Evolutionary conservation across 805 yeast genomes (phyloP), one percentile per base, ranked within the genome.

Genomic region (Dipodascopsis uninucleata): DNA sequence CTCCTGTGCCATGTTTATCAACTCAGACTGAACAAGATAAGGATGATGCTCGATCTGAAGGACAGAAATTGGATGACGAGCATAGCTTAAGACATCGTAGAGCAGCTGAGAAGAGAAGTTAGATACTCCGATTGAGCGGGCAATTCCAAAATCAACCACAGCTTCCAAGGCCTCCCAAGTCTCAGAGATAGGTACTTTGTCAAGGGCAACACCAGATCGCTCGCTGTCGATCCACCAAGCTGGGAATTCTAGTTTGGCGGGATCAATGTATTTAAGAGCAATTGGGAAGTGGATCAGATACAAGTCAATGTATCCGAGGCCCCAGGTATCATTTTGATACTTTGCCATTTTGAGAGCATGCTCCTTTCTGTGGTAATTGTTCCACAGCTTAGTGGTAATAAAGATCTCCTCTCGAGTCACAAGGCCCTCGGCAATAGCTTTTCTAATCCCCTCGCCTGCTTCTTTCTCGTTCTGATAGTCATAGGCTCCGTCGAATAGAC

Each of bases 41-140:
- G 96, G 96, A 65, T 86, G 95, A 65, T 85, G 93, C 71, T 86
- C 95, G 54, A 86, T 82, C 68, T 86, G 95, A 58, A 85, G 73
- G 44, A 82, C 83, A 36, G 80, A 87, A 47, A 70, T 70, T 48
- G 73, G 58, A 47, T 63, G 71, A 50, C 58, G 56, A 32, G 51
- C 40, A 42, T 47, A 49, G 36, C 53, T 48, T 42, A 82, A 67
- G 22, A 60, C 63, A 59, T 83, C 85, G 45, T 78, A 71, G 23
- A 84, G 60, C 61, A 82, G 88, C 2, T 62, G 64, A 9, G 63
- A 59, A 24, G 87, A 87, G 56, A 71, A 83, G 65, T 82, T 82
- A 2, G 90, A 82, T 12, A 84, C 85, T 36, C 93, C 93, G 43
- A 84, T 76, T 3, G 82, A 72, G 56, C 71, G 75, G 39, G 81